phyloP scores from a whole-genome alignment of 805 yeast genomes.

The Pichia manshurica region DNA sequence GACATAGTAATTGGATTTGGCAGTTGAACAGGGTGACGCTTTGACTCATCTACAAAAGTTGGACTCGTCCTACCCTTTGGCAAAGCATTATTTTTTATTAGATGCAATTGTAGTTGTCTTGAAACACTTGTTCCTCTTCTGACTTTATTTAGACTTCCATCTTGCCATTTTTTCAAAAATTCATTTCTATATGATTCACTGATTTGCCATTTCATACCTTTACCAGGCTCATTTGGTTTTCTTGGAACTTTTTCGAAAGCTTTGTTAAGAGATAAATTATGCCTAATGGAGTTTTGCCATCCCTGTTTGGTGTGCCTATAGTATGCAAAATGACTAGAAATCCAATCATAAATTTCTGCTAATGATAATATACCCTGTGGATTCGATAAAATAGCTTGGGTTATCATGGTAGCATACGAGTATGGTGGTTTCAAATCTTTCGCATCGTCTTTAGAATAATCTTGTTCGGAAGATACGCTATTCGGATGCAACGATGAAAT shows the following conservation, averaged over 20 bases:
- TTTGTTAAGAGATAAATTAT: slow-evolving; percentile 87
- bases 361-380: slow-evolving; percentile 83
- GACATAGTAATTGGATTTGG: slow-evolving; percentile 1
- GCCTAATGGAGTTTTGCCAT: slow-evolving; percentile 98
- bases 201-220: slow-evolving; percentile 99
- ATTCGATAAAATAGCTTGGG: slow-evolving; percentile 90
- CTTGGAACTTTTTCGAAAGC: slow-evolving; percentile 98
- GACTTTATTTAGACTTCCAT: slow-evolving; percentile 66
- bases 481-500: slow-evolving; percentile 8
- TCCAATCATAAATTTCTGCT: slow-evolving; percentile 91
- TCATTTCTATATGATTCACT: slow-evolving; percentile 79
- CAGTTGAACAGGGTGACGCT: background rate
- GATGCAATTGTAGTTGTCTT: slow-evolving; percentile 70
- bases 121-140: slow-evolving; percentile 79
- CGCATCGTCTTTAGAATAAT: slow-evolving; percentile 82
- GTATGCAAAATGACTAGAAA: slow-evolving; percentile 79
- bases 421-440: slow-evolving; percentile 95
- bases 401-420: slow-evolving; percentile 96
- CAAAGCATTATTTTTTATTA: slow-evolving; percentile 50
- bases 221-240: slow-evolving; percentile 93
- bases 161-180: slow-evolving; percentile 71
- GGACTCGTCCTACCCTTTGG: slow-evolving; percentile 37
- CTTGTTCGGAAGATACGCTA: slow-evolving; percentile 33
- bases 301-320: slow-evolving; percentile 90
- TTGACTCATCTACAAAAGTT: slow-evolving; percentile 1